Conservation (phyloP, 805 yeast genomes). For the Kodamaea nitidulidarum region DNA sequence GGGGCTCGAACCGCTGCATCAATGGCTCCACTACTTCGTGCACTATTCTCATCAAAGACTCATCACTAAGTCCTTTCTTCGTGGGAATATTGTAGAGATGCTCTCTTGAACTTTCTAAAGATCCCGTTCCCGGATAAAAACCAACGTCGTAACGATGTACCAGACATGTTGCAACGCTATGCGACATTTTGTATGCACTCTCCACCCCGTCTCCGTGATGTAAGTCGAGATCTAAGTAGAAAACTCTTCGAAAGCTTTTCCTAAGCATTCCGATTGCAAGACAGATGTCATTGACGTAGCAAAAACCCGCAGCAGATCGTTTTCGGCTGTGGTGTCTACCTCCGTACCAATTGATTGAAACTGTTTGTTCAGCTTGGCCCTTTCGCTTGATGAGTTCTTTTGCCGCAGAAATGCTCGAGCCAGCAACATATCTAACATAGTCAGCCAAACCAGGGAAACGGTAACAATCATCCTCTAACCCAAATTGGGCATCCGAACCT, state of each 20-base stretch:
- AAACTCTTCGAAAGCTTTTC: constrained; percentile 39
- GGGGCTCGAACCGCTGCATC: constrained; percentile 38
- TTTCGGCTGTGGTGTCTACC: constrained; percentile 70
- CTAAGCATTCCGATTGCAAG: constrained; percentile 52
- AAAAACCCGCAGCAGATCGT: constrained; percentile 60
- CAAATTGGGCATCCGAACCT: constrained; percentile 34
- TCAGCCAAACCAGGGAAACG: constrained; percentile 49
- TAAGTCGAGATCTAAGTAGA: constrained; percentile 68
- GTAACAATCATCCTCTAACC: constrained; percentile 62
- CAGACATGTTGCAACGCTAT: constrained; percentile 57
- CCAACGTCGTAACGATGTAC: constrained; percentile 62
- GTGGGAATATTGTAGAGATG: constrained; percentile 53
- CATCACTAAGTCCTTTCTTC: constrained; percentile 52
- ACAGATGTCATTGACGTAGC: constrained; percentile 69
- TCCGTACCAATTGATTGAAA: constrained; percentile 72
- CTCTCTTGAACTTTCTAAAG: constrained; percentile 27
- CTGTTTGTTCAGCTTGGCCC: constrained; percentile 17
- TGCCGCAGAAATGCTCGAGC: constrained; percentile 54
- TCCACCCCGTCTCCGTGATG: constrained; percentile 85
- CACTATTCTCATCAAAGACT: constrained; percentile 33
- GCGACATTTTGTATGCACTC: constrained; percentile 53
- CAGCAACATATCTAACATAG: constrained; percentile 49
- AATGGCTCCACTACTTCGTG: constrained; percentile 43
- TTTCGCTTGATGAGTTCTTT: constrained; percentile 22
- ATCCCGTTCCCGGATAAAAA: constrained; percentile 73